Base-by-base conservation (phyloP, 345 rosid genomes). In the Pistacia atlantica region DNA sequence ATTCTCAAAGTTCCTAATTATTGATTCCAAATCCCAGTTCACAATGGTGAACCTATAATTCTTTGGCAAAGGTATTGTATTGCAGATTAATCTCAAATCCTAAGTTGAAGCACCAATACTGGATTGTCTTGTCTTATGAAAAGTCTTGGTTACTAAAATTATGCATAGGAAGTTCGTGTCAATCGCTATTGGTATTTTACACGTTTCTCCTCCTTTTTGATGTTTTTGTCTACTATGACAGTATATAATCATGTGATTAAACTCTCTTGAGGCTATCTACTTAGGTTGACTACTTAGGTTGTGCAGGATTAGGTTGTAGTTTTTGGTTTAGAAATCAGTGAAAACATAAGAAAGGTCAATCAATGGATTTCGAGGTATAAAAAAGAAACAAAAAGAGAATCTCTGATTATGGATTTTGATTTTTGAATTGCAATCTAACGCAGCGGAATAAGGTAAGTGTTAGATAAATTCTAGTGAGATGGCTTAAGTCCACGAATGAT, bases 151-250 rank as follows among this genome's bases (percentile, higher is more conserved):
- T 71, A 0, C 74, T 37, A n/a, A 35, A 38, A 57, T 71, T 42
- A 57, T 6, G 65, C 18, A 52, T 56, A 70, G 73, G 18, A 73
- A 31, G 45, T 73, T 9, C 61, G 31, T n/a, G 5, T 16, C 25
- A 10, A 59, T 52, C n/a, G 75, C 56, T 59, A 59, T 25, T 58
- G 56, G 66, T 11, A 22, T 68, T 59, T 72, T 72, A 22, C 14
- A 72, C 65, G 22, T 13, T 45, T 59, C 25, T 72, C 13, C 56
- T 16, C 42, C 42, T 28, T 52, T 60, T 49, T 33, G 35, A 18
- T 59, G 7, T 11, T 60, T 7, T 16, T 10, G 7, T 33, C 25
- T 16, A 28, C 14, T 9, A 45, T 16, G 67, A 60, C 3, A 35
- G 11, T 48, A 25, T 64, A 14, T 7, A 33, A 62, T 28, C 6